Percentiles rank a stretch among this genome's conserved stretches.
These are phyloP conservation scores for Bocquillonia castaneifolia DNA, from an alignment of 441 rosid species.

Conservation along the genomic window DNA sequence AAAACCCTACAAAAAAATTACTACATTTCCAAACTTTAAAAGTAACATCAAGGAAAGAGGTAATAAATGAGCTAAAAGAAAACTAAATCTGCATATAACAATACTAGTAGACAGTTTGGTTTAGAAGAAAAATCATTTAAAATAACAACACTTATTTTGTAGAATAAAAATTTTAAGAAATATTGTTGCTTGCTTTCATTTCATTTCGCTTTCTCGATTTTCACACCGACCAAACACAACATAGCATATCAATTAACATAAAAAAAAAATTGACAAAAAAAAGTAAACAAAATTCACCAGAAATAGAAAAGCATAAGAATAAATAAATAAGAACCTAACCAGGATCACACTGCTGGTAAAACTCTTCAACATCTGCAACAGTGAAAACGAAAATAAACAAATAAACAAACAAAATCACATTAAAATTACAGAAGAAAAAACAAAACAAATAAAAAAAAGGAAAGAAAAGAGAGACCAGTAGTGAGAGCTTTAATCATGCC, in stretches of 20 bases:
- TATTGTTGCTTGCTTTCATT: no score
- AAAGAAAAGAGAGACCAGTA: slow-evolving; percentile 32
- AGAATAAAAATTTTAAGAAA: no score
- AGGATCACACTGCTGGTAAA: slow-evolving; percentile 76
- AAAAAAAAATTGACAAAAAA: not conserved
- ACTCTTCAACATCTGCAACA: slow-evolving; percentile 64
- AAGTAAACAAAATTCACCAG: not conserved
- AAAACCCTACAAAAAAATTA: not conserved
- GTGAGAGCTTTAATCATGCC: slow-evolving; percentile 73
- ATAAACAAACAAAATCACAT: not conserved
- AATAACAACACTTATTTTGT: no score
- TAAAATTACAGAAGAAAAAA: slow-evolving; percentile 15
- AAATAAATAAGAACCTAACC: slow-evolving; percentile 34
- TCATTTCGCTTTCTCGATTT: no score
- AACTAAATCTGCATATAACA: no score
- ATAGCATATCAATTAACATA: no score
- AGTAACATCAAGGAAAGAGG: not conserved
- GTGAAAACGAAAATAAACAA: not conserved
- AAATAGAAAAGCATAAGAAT: not conserved
- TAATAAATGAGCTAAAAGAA: no score
- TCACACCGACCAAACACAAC: no score
- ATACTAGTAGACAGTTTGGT: no score
- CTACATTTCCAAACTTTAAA: not conserved
- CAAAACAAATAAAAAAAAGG: not conserved
- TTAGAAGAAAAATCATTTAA: no score